Conservation (phyloP, 169 alveolate species). For the Plasmodium coatneyi region DNA sequence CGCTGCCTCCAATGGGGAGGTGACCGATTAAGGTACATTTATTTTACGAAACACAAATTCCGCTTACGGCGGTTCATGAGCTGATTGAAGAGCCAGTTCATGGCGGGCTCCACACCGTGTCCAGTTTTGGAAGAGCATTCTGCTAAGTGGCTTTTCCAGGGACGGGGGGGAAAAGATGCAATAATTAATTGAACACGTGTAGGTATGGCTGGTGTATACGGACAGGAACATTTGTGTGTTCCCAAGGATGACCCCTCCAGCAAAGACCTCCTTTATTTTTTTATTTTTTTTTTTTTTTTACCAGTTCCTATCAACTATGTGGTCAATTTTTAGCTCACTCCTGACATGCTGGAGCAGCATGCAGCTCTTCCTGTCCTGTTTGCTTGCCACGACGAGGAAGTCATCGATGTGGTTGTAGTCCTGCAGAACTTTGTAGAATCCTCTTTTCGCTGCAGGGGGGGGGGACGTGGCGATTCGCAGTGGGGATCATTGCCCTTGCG, state of each 20-base stretch:
- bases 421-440: slow-evolving; percentile 38
- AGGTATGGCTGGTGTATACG: background rate
- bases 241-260: background rate
- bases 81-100: slow-evolving; percentile 67
- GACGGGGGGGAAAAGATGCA: background rate
- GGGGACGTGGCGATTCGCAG: background rate
- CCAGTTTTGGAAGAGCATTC: slow-evolving; percentile 73
- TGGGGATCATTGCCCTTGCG: background rate
- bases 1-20: background rate
- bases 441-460: slow-evolving; percentile 25
- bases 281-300: background rate
- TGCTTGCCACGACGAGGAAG: slow-evolving; percentile 38
- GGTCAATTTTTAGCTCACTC: slow-evolving; percentile 39
- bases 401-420: slow-evolving; percentile 36
- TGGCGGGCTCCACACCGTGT: slow-evolving; percentile 32
- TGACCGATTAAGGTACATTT: background rate
- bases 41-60: slow-evolving; percentile 37
- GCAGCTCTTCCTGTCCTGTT: slow-evolving; percentile 41
- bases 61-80: slow-evolving; percentile 32
- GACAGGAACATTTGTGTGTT: background rate
- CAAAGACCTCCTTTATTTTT: background rate
- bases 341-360: slow-evolving; percentile 48
- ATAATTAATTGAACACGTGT: background rate
- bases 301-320: slow-evolving; percentile 71
- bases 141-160: slow-evolving; percentile 26